Conservation (phyloP, 331 rosid species). For the Stylosanthes scabra region DNA sequence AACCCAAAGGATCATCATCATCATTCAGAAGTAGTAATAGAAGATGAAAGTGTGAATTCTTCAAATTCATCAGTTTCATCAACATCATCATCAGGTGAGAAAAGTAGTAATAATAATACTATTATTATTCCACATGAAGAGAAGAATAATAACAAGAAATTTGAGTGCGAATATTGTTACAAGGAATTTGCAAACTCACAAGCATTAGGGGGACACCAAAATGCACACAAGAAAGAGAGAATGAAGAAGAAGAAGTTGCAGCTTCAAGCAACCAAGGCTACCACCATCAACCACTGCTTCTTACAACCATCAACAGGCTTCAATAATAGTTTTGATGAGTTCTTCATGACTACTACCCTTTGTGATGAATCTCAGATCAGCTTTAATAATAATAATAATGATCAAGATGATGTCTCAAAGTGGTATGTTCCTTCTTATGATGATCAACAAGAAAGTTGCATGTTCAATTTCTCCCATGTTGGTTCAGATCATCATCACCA, state of each 20-base stretch:
- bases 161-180: conserved; percentile 88
- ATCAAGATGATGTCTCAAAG: conserved; percentile 41
- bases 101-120: conserved; percentile 1
- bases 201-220: conserved; percentile 97
- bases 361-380: conserved; percentile 62
- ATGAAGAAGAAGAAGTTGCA: conserved; percentile 93
- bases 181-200: conserved; percentile 94
- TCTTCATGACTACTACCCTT: no score
- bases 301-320: no score
- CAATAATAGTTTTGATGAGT: no score
- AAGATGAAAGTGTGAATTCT: conserved; percentile 86
- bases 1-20: conserved; percentile 49
- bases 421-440: conserved; percentile 50
- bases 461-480: conserved; percentile 62
- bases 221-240: conserved; percentile 97
- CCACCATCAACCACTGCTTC: conserved; percentile 63
- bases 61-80: conserved; percentile 64
- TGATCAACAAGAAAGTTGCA: conserved; percentile 44
- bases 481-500: conserved; percentile 56
- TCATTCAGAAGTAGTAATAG: conserved; percentile 44
- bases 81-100: conserved; percentile 37
- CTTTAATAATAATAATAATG: conserved; percentile 63
- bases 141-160: no score
- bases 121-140: not conserved
- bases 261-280: conserved; percentile 82